Conservation (phyloP, 2,329 filamentous ascomycete genomes). For the Colletotrichum karsti region DNA sequence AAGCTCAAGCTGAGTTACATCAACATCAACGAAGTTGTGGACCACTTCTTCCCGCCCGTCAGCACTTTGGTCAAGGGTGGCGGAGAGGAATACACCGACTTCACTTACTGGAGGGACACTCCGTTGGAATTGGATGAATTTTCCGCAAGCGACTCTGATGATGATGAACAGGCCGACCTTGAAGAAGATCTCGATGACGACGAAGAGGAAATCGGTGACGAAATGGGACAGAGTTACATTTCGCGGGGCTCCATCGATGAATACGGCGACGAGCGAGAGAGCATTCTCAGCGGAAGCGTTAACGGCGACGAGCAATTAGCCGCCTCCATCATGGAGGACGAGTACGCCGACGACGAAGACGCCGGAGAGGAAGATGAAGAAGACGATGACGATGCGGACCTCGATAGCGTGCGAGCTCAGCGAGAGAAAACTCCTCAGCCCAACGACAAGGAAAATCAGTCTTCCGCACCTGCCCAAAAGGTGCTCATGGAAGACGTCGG, state of each 20-base stretch:
- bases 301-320: constrained; percentile 52
- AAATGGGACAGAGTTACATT: constrained; percentile 64
- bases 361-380: constrained; percentile 46
- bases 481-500: constrained; percentile 53
- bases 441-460: constrained; percentile 11
- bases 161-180: constrained; percentile 51
- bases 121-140: constrained; percentile 90
- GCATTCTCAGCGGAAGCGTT: constrained; percentile 51
- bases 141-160: constrained; percentile 79
- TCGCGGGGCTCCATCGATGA: constrained; percentile 59
- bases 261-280: constrained; percentile 52
- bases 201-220: constrained; percentile 52
- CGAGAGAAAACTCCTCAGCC: constrained; percentile 26
- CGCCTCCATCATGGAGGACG: constrained; percentile 48
- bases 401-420: constrained; percentile 14
- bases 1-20: constrained; percentile 97
- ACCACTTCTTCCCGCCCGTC: constrained; percentile 97
- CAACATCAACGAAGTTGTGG: constrained; percentile 95
- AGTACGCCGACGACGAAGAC: constrained; percentile 42
- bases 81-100: constrained; percentile 95
- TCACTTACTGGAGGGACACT: constrained; percentile 92
- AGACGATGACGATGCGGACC: constrained; percentile 50
- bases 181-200: constrained; percentile 63
- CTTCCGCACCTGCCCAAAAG: constrained; percentile 30
- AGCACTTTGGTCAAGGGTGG: constrained; percentile 87